These are phyloP conservation scores for Parascedosporium putredinis DNA, from an alignment of 2,329 filamentous ascomycete genomes.

Conservation along the genomic window DNA sequence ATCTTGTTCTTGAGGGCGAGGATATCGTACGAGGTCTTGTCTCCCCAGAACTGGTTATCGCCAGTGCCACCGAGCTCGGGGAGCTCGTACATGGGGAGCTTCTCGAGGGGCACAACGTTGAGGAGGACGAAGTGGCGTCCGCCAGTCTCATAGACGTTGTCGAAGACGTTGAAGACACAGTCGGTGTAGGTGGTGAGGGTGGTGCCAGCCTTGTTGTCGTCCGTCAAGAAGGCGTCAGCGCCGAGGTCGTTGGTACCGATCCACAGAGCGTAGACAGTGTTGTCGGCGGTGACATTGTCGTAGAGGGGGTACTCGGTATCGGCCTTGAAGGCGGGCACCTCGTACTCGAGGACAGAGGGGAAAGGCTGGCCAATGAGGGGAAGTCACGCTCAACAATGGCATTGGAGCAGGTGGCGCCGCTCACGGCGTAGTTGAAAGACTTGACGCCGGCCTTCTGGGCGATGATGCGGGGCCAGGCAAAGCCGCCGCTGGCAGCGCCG, in stretches of 20 bases:
- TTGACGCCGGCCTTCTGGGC: slow-evolving; percentile 45
- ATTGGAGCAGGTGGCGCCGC: slow-evolving; percentile 64
- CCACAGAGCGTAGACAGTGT: slow-evolving; percentile 67
- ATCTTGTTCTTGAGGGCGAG: slow-evolving; percentile 35
- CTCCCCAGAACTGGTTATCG: slow-evolving; percentile 34
- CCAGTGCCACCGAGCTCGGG: slow-evolving; percentile 29
- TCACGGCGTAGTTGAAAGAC: slow-evolving; percentile 60
- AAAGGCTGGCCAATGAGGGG: slow-evolving; percentile 39
- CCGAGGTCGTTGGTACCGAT: slow-evolving; percentile 77
- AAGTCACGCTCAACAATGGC: slow-evolving; percentile 49
- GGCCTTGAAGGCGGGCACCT: slow-evolving; percentile 45
- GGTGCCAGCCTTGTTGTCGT: slow-evolving; percentile 47
- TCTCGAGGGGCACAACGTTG: slow-evolving; percentile 56
- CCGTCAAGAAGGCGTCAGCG: slow-evolving; percentile 51
- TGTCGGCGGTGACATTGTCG: slow-evolving; percentile 33
- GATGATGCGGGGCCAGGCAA: slow-evolving; percentile 59
- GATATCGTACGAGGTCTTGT: slow-evolving; percentile 35
- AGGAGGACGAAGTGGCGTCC: slow-evolving; percentile 62
- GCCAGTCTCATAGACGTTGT: slow-evolving; percentile 53
- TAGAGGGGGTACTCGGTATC: slow-evolving; percentile 36
- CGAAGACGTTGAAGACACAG: slow-evolving; percentile 56
- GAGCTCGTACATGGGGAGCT: slow-evolving; percentile 55
- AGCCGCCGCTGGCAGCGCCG: slow-evolving; percentile 52
- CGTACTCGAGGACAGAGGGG: slow-evolving; percentile 52
- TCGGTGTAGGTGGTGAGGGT: slow-evolving; percentile 55